Evolutionary conservation across 2,329 filamentous ascomycete genomes (phyloP).

Genomic region (Colletotrichum paranaense): DNA sequence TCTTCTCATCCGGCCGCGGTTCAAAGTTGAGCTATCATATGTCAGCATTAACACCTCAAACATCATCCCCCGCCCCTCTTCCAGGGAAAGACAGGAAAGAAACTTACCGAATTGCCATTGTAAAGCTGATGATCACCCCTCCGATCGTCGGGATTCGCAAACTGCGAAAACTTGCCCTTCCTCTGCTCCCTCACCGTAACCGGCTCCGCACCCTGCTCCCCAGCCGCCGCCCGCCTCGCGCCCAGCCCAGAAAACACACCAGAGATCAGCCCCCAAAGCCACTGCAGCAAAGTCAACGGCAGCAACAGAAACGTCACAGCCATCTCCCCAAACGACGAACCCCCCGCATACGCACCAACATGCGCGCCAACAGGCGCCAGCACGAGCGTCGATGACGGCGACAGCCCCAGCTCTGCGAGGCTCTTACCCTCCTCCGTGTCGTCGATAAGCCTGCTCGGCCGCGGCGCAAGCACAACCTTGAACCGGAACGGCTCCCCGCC

Average conservation of each 20-base stretch:
- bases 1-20: conserved; percentile 69
- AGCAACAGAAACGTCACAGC: conserved; percentile 17
- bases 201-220: conserved; percentile 34
- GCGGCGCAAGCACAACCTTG: conserved; percentile 83
- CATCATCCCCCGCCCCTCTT: no score
- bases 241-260: conserved; percentile 43
- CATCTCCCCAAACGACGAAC: conserved; percentile 36
- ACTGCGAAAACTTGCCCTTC: conserved; percentile 43
- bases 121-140: conserved; percentile 79
- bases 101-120: conserved; percentile 87
- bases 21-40: conserved; percentile 73
- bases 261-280: conserved; percentile 44
- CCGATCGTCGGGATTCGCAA: conserved; percentile 65
- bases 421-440: conserved; percentile 78
- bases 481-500: conserved; percentile 78
- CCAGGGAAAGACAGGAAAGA: neutral
- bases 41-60: conserved; percentile 41
- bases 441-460: conserved; percentile 80
- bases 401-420: conserved; percentile 76
- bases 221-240: conserved; percentile 27
- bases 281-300: conserved; percentile 45
- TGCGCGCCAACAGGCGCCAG: conserved; percentile 75
- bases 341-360: conserved; percentile 52
- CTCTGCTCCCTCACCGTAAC: conserved; percentile 41
- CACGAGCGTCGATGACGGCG: conserved; percentile 85